Base-by-base conservation (phyloP, 2,329 filamentous ascomycete species). In the Calycina herbarum region DNA sequence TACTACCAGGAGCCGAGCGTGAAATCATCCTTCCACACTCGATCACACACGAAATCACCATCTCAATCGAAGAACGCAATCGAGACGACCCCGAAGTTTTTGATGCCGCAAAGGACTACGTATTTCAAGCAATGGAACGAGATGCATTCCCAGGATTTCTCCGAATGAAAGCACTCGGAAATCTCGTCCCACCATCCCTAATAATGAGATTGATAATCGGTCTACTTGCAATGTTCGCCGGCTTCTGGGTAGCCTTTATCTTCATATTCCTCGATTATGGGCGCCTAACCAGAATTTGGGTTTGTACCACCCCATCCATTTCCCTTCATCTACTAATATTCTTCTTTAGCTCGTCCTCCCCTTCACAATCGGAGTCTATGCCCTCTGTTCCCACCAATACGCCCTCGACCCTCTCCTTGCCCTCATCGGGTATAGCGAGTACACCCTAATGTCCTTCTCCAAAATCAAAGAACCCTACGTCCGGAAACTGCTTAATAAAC, bases 101-200 rank as follows among this genome's bases (percentile, higher is more conserved):
- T 74, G 95, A 98, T 76, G 89, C 92, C 24, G 95, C 95, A 63
- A 99, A 99, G 82, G 95, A 99, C 80, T 99, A 98, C 77, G 95
- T 98, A 68, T 99, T 98, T 78, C 96, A 99, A 79, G 96, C 96
- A 40, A 99, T 99, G 95, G 96, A 99, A 80, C 88, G 96, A 64
- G 95, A 99, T 80, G 95, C 96, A n/a, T 99, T 97, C 77, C 95
- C 96, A 0, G 94, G 94, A 0, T 99, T 99, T 79, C 83, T 99
- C 66, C 87, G 94, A 75, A 92, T 93, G 80, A 98, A 98, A 80
- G 95, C 95, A 2, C 83, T 99, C 29, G 96, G 96, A 67, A 99
- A 99, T 75, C 85, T 99, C 15, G 94, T 99, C 33, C 95, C 94
- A 2, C 88, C 94, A 17, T 96, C 93, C 58, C 89, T 96, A 71